These are phyloP conservation scores for Pittosporum tobira DNA, from an alignment of 129 eudicot genomes.

Conservation along the genomic window DNA sequence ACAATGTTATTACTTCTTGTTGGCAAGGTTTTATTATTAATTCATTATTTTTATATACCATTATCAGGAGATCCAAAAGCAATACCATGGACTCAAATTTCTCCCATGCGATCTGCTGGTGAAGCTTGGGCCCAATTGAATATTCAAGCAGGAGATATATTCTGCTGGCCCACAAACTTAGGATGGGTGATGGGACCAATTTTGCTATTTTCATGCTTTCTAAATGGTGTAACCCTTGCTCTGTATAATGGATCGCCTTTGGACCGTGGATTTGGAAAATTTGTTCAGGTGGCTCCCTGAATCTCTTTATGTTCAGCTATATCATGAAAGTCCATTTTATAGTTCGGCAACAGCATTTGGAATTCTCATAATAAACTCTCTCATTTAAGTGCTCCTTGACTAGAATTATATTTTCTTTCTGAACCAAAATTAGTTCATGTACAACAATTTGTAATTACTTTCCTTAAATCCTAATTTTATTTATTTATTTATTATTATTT, in stretches of 20 bases:
- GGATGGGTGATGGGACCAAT: slow-evolving; percentile 98
- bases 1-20: not conserved
- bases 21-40: not conserved
- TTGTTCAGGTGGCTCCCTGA: slow-evolving; percentile 58
- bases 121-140: slow-evolving; percentile 72
- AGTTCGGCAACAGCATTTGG: too few species aligned
- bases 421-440: not conserved
- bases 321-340: not conserved
- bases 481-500: not conserved
- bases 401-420: not conserved
- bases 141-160: slow-evolving; percentile 55
- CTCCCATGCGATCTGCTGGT: slow-evolving; percentile 76
- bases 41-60: too few species aligned
- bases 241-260: slow-evolving; percentile 97
- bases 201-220: slow-evolving; percentile 62
- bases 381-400: too few species aligned
- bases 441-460: not conserved
- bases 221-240: slow-evolving; percentile 75
- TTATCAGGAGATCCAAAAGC: slow-evolving; percentile 92
- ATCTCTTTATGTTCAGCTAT: not conserved
- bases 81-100: slow-evolving; percentile 87
- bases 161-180: slow-evolving; percentile 91
- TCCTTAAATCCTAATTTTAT: not conserved
- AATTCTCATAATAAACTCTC: too few species aligned
- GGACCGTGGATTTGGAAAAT: slow-evolving; percentile 74